Percentiles rank a stretch among this genome's conserved stretches.
phyloP scores from a whole-genome alignment of 805 yeast genomes.

The Lachancea waltii region DNA sequence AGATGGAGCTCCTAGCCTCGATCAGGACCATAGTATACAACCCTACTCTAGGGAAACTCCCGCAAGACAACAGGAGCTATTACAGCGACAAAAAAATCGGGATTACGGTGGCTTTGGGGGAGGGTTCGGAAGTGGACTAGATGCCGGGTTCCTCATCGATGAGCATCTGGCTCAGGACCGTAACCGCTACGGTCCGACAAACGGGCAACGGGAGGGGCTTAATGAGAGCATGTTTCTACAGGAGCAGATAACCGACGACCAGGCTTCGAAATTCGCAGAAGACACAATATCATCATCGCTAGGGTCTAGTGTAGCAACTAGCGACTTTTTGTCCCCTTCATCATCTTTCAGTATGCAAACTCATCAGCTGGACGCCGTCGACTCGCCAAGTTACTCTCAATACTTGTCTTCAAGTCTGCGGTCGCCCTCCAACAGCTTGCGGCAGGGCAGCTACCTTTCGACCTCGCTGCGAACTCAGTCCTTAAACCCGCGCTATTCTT shows the following conservation, averaged over 20 bases:
- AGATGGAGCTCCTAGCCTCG: not conserved
- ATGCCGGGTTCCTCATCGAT: slow-evolving; percentile 10
- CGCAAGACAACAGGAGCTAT: slow-evolving; percentile 4
- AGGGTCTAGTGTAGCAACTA: slow-evolving; percentile 24
- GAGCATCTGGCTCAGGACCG: slow-evolving; percentile 6
- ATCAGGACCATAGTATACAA: not conserved
- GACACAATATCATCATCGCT: slow-evolving; percentile 29
- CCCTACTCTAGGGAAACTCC: slow-evolving; percentile 2
- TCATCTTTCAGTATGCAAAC: slow-evolving; percentile 26
- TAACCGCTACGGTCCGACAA: not conserved
- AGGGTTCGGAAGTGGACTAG: no score
- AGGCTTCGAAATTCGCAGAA: slow-evolving; percentile 20
- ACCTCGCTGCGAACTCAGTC: slow-evolving; percentile 25
- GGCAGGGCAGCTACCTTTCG: slow-evolving; percentile 27
- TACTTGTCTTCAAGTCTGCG: slow-evolving; percentile 21
- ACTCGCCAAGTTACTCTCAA: slow-evolving; percentile 12
- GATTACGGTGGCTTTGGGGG: not conserved
- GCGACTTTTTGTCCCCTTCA: slow-evolving; percentile 24
- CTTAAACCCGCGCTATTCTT: slow-evolving; percentile 31
- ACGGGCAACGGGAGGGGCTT: slow-evolving; percentile 1
- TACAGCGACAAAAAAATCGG: not conserved
- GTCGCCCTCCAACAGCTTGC: slow-evolving; percentile 32
- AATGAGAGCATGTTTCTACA: slow-evolving; percentile 5
- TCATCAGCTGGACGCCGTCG: slow-evolving; percentile 16
- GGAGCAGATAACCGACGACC: slow-evolving; percentile 15